Percentiles rank a stretch among this genome's conserved stretches.
Evolutionary conservation across 192 early-diverging fungal genomes (phyloP).

Genomic region (Backusella australiensis): DNA sequence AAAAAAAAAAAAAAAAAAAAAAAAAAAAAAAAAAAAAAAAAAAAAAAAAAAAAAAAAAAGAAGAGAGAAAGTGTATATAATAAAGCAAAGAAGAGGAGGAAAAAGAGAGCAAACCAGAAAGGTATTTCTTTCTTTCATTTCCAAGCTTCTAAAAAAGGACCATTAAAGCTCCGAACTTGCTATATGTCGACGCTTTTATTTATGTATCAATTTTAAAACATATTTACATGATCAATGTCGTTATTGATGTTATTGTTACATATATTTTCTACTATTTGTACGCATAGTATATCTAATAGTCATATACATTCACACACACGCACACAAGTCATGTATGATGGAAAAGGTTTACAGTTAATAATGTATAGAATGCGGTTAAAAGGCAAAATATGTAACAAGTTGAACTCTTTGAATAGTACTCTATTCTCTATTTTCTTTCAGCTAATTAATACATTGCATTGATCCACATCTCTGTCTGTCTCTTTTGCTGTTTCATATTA

Average conservation of each 20-base stretch:
- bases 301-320: not conserved
- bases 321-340: not conserved
- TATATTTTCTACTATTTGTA: not conserved
- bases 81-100: not conserved
- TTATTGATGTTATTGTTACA: not conserved
- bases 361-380: not conserved
- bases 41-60: too few species aligned
- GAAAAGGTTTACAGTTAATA: not conserved
- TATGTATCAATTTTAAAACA: not conserved
- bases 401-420: not conserved
- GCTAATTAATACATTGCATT: not conserved
- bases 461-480: not conserved
- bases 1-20: too few species aligned
- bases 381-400: not conserved
- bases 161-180: not conserved
- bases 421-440: not conserved
- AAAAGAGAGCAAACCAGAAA: not conserved
- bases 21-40: not conserved
- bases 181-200: not conserved
- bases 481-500: not conserved
- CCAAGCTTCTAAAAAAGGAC: not conserved
- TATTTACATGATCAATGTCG: not conserved
- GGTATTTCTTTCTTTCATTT: constrained; percentile 4
- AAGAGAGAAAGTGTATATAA: not conserved
- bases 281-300: not conserved